Evolutionary conservation across 176 grass and related monocot species (phyloP).

Genomic region (Carex myosuroides): DNA sequence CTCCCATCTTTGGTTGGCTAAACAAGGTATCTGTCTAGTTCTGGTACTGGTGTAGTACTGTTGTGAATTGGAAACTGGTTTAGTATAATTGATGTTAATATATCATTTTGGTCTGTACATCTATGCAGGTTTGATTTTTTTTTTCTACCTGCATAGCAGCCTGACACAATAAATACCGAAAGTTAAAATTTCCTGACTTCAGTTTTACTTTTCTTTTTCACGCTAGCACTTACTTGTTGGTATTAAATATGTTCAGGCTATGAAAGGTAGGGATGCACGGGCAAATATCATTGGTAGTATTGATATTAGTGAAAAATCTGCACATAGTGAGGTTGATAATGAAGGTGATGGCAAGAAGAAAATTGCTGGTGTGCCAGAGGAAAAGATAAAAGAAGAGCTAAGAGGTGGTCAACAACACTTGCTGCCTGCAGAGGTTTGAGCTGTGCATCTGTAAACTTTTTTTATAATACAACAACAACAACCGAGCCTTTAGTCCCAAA

Average conservation of each 20-base stretch:
- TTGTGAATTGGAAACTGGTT: neutral
- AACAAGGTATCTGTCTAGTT: conserved; percentile 51
- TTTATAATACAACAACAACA: too few relatives aligned
- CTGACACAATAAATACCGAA: neutral
- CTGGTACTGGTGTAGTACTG: neutral
- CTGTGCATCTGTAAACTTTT: neutral
- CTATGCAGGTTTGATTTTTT: neutral
- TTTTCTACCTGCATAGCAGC: neutral
- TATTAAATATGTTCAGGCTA: conserved; percentile 38
- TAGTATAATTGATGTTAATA: neutral
- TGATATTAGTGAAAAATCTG: conserved; percentile 35
- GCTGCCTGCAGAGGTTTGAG: conserved; percentile 55
- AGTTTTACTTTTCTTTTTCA: conserved; percentile 8
- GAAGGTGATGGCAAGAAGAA: conserved; percentile 16
- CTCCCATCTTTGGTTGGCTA: conserved; percentile 71
- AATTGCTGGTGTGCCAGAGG: conserved; percentile 29
- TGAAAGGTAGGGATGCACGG: conserved; percentile 35
- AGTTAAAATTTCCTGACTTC: conserved; percentile 21
- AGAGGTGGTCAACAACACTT: conserved; percentile 53
- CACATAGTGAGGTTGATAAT: conserved; percentile 34
- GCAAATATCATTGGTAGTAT: conserved; percentile 37
- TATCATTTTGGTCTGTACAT: conserved; percentile 10
- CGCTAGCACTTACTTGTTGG: conserved; percentile 1
- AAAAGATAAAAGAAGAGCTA: conserved; percentile 43
- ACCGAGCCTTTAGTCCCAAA: too few relatives aligned